Evolutionary conservation across 2,329 filamentous ascomycete genomes (phyloP), one percentile per base, ranked within the genome.

Genomic region (Cercospora nicotianae): DNA sequence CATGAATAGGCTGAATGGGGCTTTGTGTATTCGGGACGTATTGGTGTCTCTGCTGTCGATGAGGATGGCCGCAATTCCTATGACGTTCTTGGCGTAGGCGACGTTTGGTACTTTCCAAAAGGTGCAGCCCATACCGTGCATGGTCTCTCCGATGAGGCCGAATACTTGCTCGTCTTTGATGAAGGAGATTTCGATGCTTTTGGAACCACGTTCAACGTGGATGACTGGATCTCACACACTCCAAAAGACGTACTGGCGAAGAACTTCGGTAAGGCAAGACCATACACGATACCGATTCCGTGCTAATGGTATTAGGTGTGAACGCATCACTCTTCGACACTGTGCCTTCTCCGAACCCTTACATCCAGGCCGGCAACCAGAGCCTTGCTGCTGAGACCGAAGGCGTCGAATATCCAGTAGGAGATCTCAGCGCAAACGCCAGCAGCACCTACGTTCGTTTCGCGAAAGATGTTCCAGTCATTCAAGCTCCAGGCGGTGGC

Each of bases 191-290:
- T 91, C 74, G 88, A 91, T 74, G 69, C 73, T 5, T 53, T 67
- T 26, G 78, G 87, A n/a, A 90, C 87, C 0, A 91, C 89, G 0
- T 91, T 91, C 82, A 68, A 68, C 30, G 83, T 91, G 26, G 88
- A 89, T 70, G 89, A 91, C 79, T 91, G 89, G 89, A 82, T 91
- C 39, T 80, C 85, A 0, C 89, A 90, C 74, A 91, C 89, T 0
- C 89, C 89, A 0, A 86, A 85, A 64, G 80, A 82, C 1, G 82
- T 91, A 55, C 80, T 91, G 0, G 88, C 89, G 39, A 90, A 90
- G 80, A 91, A 91, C 80, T 91, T 91, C 48, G 69, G 65, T 61
- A 16, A 42, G 36, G 6, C 16, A 42, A 7, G 7, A 2, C 36
- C 1, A 8, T 16, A 42, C 36, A 42, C 7, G 5, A 5, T n/a